These are phyloP conservation scores for Tricholoma saponaceum DNA, from an alignment of 768 basidiomycete species.

Conservation along the genomic window DNA sequence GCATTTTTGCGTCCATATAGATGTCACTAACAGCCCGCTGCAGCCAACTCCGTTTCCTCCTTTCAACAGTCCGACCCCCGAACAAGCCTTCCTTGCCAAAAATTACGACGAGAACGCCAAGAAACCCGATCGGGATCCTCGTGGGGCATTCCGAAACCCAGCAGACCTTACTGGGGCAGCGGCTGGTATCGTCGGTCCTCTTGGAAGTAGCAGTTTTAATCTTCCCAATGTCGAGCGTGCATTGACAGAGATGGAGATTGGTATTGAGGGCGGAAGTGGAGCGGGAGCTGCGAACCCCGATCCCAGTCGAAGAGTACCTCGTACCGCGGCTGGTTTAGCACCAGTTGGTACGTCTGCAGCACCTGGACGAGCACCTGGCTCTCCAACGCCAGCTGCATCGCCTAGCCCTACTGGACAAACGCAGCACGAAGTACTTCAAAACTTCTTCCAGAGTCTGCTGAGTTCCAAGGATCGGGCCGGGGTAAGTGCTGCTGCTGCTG, in stretches of 20 bases:
- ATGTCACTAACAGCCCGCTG: not conserved
- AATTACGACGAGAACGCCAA: conserved; percentile 91
- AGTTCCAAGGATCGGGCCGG: conserved; percentile 59
- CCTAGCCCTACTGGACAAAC: conserved; percentile 55
- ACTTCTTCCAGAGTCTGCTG: conserved; percentile 83
- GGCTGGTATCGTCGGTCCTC: conserved; percentile 87
- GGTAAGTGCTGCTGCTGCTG: conserved; percentile 16
- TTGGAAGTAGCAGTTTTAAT: conserved; percentile 82
- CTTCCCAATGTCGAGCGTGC: conserved; percentile 88
- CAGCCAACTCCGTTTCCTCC: conserved; percentile 66
- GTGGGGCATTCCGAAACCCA: conserved; percentile 80
- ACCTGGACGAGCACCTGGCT: conserved; percentile 31
- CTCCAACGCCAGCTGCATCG: conserved; percentile 32
- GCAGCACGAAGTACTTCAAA: conserved; percentile 81
- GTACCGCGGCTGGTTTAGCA: conserved; percentile 35
- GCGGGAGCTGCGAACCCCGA: conserved; percentile 18
- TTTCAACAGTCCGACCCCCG: conserved; percentile 78
- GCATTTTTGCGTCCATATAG: conserved; percentile 13
- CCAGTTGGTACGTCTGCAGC: conserved; percentile 31
- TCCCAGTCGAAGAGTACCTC: conserved; percentile 15
- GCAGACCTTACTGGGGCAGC: conserved; percentile 51
- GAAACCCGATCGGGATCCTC: conserved; percentile 87
- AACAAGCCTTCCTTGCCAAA: conserved; percentile 87
- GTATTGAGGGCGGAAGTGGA: conserved; percentile 30
- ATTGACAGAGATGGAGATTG: conserved; percentile 82